phyloP scores from a whole-genome alignment of 78 protist species.

The slime mould (Dictyostelium discoideum) region DNA sequence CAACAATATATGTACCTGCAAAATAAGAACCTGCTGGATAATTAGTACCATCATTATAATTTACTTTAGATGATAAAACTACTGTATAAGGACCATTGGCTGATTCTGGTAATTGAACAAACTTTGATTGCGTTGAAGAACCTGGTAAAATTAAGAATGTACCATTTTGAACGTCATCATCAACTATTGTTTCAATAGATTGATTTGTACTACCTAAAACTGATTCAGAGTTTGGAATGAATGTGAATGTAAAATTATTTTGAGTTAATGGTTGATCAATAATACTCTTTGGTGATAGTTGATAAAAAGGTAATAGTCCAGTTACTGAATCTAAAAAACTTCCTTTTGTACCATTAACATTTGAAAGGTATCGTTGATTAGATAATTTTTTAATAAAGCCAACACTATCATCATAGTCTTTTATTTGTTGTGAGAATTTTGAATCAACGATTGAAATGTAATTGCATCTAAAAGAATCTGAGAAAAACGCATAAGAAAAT shows the following conservation, averaged over 20 bases:
- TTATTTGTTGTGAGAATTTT: neutral
- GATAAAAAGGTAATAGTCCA: neutral
- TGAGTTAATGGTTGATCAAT: neutral
- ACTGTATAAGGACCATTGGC: neutral
- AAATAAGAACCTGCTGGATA: neutral
- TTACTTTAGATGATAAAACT: too few relatives aligned
- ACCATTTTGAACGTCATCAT: neutral
- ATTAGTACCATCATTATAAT: too few relatives aligned
- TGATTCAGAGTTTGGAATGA: neutral
- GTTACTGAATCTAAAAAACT: neutral
- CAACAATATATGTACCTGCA: neutral
- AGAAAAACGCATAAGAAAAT: neutral
- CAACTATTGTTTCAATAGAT: too few relatives aligned
- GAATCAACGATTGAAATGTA: neutral
- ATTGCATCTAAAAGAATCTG: neutral
- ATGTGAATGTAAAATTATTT: neutral
- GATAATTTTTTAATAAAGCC: neutral
- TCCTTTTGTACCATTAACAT: neutral
- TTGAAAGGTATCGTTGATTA: neutral
- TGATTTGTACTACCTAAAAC: too few relatives aligned
- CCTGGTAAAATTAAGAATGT: neutral
- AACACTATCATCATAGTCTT: neutral
- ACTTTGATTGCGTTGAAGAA: neutral
- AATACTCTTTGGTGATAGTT: neutral
- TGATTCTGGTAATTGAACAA: neutral